phyloP scores from a whole-genome alignment of 192 early-diverging fungal genomes.

The Coemansia sp. region DNA sequence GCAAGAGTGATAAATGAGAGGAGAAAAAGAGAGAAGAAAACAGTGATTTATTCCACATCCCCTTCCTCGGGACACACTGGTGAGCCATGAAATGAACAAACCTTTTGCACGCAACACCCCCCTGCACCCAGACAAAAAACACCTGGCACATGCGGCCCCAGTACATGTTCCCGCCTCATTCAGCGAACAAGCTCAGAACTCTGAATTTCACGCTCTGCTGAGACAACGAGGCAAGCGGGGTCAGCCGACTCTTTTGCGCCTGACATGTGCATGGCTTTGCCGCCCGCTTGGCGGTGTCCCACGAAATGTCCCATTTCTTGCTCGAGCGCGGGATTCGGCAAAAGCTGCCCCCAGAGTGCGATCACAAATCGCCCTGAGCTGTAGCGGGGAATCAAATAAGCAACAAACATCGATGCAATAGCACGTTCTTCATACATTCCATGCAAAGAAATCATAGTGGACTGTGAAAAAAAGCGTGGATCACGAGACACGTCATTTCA shows the following conservation, averaged over 20 bases:
- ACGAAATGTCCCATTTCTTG: not conserved
- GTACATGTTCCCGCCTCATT: not conserved
- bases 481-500: not conserved
- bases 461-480: not conserved
- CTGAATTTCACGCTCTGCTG: constrained; percentile 22
- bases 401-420: not conserved
- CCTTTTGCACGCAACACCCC: not conserved
- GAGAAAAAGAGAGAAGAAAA: not conserved
- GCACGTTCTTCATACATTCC: not conserved
- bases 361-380: not conserved
- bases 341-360: not conserved
- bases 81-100: not conserved
- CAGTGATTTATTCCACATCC: not conserved
- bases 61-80: no score
- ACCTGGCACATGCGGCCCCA: not conserved
- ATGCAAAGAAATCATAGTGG: not conserved
- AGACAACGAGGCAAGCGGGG: not conserved
- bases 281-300: not conserved
- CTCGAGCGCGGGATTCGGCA: not conserved
- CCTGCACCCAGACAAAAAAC: not conserved
- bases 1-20: not conserved
- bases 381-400: not conserved
- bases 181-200: constrained; percentile 50
- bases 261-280: not conserved
- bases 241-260: constrained; percentile 8